Conservation (phyloP, 2,329 filamentous ascomycete genomes). For the Diaporthe longicolla region DNA sequence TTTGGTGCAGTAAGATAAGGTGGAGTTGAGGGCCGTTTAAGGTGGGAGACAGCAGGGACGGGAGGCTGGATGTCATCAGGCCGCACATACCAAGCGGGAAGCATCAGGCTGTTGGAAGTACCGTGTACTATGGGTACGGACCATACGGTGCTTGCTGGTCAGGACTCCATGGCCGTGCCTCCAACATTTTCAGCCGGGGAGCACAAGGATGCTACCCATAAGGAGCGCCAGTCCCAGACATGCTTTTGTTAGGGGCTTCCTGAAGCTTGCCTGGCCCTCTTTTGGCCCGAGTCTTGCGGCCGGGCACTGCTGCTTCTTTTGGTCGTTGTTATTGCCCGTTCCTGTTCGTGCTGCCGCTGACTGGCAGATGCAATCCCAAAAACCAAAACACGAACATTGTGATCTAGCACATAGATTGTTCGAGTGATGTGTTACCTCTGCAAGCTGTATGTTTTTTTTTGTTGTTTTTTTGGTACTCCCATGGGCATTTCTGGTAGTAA, state of each 20-base stretch:
- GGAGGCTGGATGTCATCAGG: slow-evolving; percentile 29
- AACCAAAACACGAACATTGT: slow-evolving; percentile 9
- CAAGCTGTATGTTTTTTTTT: background rate
- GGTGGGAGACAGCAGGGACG: slow-evolving; percentile 13
- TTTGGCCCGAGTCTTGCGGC: slow-evolving; percentile 12
- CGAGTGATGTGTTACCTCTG: background rate
- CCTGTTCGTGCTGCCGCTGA: background rate
- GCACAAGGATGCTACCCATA: slow-evolving; percentile 36
- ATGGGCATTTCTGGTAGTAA: background rate
- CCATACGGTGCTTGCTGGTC: slow-evolving; percentile 10
- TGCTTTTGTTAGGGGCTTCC: slow-evolving; percentile 33
- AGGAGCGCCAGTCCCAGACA: slow-evolving; percentile 24
- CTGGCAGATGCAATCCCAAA: slow-evolving; percentile 8
- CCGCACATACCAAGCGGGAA: slow-evolving; percentile 32
- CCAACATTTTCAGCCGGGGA: slow-evolving; percentile 27
- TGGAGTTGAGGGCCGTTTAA: background rate
- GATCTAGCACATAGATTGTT: background rate
- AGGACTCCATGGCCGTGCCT: slow-evolving; percentile 32
- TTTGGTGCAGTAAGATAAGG: background rate
- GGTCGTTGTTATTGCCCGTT: background rate
- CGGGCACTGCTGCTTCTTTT: background rate
- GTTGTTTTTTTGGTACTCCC: background rate
- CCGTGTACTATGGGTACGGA: slow-evolving; percentile 23
- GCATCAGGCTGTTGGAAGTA: slow-evolving; percentile 32
- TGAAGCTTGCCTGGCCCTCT: slow-evolving; percentile 11